Evolutionary conservation across 164 flowering plant genomes (phyloP), one percentile per base, ranked within the genome.

Genomic region (Annona squamosa): DNA sequence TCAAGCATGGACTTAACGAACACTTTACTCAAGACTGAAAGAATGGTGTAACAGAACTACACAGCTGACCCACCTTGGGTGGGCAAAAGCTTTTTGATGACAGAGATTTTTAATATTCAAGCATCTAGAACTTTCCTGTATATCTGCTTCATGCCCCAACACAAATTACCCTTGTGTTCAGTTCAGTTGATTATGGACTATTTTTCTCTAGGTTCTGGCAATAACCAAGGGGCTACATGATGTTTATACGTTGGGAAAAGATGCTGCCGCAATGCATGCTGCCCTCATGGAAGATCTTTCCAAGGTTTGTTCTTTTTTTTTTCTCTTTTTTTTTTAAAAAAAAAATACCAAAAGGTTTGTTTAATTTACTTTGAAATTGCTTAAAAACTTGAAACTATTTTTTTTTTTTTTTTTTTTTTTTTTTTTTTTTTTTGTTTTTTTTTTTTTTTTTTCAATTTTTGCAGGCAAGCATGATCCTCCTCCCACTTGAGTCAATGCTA

Each of bases 151-250:
- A 52, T 52, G 13, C 13, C 59, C 59, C 59, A 16, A 9, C 9
- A 52, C 59, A 52, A 52, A 52, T 17, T 43, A 44, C 48, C 44
- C 44, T 57, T 62, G 48, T 61, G n/a, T 47, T 61, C 44, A 18
- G 44, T 66, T 5, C 5, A 64, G 10, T 66, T 56, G 56, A 48
- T 72, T 48, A 18, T 73, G 77, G 2, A 67, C 70, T 69, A 72
- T 61, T 41, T 77, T n/a, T 74, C 67, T 80, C 57, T 76, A 94
- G 99, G 97, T 94, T 71, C 81, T 94, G 83, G 94, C 97, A 65
- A 90, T 92, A 78, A 90, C 95, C 17, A 94, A 91, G 79, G 97
- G 87, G 77, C 77, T 94, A 72, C 94, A 87, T 73, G 99, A 92
- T 84, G 91, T 94, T 82, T 86, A 92, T 78, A 86, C 76, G 72